phyloP scores from a whole-genome alignment of 2,329 filamentous ascomycete species.

The Paecilomyces sp. region DNA sequence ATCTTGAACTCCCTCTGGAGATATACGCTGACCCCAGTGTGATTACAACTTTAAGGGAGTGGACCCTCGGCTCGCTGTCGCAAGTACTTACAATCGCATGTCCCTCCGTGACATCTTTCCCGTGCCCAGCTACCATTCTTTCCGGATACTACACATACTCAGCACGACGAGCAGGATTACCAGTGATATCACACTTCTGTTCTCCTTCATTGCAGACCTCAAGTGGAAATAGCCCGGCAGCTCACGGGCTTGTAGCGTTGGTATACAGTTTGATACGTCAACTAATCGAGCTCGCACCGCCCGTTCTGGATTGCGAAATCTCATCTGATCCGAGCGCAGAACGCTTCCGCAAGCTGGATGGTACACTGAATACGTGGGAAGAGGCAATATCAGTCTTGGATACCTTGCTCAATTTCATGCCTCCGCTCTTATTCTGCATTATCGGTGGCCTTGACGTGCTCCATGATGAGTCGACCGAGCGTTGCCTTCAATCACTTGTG shows the following conservation, averaged over 20 bases:
- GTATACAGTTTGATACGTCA: conserved; percentile 33
- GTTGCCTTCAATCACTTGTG: conserved; percentile 25
- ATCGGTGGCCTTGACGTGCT: conserved; percentile 29
- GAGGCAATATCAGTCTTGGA: conserved; percentile 29
- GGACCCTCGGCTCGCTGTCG: conserved; percentile 24
- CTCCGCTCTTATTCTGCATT: conserved; percentile 28
- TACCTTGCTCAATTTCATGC: conserved; percentile 25
- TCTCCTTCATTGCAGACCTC: conserved; percentile 13
- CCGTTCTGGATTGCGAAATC: conserved; percentile 27
- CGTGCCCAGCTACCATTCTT: conserved; percentile 22
- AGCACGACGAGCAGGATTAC: conserved; percentile 22
- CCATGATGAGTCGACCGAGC: conserved; percentile 24
- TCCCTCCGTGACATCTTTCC: conserved; percentile 14
- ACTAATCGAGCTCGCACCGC: conserved; percentile 28
- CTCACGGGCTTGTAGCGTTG: conserved; percentile 28
- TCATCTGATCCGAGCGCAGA: conserved; percentile 27
- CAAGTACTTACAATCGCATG: conserved; percentile 26
- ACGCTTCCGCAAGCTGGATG: conserved; percentile 26
- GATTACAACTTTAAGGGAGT: conserved; percentile 24
- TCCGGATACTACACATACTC: conserved; percentile 26
- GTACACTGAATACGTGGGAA: conserved; percentile 27
- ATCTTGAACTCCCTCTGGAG: conserved; percentile 19
- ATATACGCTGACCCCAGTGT: conserved; percentile 19
- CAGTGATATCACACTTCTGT: conserved; percentile 32
- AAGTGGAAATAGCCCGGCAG: conserved; percentile 16